Conservation (phyloP, 2,329 filamentous ascomycete species). For the Aurifilum marmelostoma region DNA sequence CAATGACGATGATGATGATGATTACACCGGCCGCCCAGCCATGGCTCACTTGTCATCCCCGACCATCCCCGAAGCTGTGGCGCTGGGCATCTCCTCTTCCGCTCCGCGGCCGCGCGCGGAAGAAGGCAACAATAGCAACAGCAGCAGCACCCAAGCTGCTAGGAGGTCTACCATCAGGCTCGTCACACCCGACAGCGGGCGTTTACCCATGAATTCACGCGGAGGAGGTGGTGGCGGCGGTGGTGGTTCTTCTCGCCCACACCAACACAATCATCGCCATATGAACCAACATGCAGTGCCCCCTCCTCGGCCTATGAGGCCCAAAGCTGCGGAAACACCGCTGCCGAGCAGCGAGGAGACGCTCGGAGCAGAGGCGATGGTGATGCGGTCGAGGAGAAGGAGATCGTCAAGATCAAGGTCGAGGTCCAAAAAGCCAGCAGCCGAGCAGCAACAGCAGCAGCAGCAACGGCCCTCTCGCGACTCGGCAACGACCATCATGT, state of each 20-base stretch:
- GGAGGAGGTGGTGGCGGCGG: conserved; percentile 40
- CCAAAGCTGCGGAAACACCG: conserved; percentile 29
- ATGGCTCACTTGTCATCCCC: conserved; percentile 28
- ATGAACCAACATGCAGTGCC: not conserved
- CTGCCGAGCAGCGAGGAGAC: conserved; percentile 28
- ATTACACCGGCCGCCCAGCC: conserved; percentile 30
- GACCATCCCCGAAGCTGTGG: conserved; percentile 31
- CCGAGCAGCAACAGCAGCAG: not conserved
- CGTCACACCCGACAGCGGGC: conserved; percentile 25
- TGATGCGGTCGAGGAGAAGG: not conserved
- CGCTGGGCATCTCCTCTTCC: conserved; percentile 27
- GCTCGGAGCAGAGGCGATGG: not conserved
- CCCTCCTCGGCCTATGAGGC: conserved; percentile 24
- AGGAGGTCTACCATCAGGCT: conserved; percentile 24
- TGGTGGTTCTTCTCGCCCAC: conserved; percentile 29
- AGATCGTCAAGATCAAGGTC: not conserved
- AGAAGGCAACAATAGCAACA: too few relatives aligned
- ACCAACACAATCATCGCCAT: not conserved
- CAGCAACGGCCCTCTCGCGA: conserved; percentile 5
- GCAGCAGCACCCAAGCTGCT: not conserved
- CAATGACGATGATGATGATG: conserved; percentile 15
- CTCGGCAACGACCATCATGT: conserved; percentile 32
- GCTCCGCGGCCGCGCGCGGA: not conserved
- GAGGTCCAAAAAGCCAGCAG: not conserved
- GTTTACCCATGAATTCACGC: conserved; percentile 31